Percentiles rank a stretch among this genome's conserved stretches.
Evolutionary conservation across 2,329 filamentous ascomycete genomes (phyloP).

Genomic region (Calonectria multiphialidica): DNA sequence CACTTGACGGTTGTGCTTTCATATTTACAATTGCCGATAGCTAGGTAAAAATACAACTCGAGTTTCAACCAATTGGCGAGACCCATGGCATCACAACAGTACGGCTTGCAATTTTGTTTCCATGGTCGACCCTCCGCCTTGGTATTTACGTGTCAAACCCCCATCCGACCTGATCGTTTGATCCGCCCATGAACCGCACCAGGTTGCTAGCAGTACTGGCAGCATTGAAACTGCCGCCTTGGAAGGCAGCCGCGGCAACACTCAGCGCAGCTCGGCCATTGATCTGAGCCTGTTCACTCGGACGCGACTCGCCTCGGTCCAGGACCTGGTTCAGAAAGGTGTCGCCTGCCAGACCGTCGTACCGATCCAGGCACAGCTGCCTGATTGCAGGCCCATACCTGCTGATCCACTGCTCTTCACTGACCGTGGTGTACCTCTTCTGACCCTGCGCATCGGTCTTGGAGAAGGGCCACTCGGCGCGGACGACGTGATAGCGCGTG

Average conservation of each 20-base stretch:
- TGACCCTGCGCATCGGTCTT: constrained; percentile 4
- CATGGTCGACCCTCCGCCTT: background rate
- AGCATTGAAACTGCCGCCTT: constrained; percentile 27
- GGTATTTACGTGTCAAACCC: constrained; percentile 34
- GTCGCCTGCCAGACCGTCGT: constrained; percentile 35
- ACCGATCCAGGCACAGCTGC: constrained; percentile 34
- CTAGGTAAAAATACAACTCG: no score
- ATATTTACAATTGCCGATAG: no score
- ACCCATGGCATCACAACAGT: background rate
- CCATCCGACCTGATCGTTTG: constrained; percentile 35
- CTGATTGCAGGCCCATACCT: constrained; percentile 31
- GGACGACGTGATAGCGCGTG: constrained; percentile 33
- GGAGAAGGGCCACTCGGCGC: constrained; percentile 33
- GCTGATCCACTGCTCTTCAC: constrained; percentile 31
- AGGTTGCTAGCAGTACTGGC: constrained; percentile 21
- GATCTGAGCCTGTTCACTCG: background rate
- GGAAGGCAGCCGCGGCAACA: constrained; percentile 32
- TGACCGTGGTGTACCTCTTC: constrained; percentile 32
- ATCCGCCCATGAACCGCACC: constrained; percentile 27
- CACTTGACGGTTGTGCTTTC: no score
- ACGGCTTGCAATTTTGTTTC: background rate
- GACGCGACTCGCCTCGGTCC: constrained; percentile 13
- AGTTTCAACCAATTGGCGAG: no score
- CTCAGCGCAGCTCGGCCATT: constrained; percentile 26
- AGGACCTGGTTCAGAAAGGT: constrained; percentile 32